These are phyloP conservation scores for Phytophthora cajani DNA, from an alignment of 352 stramenopile genomes.

Conservation along the genomic window DNA sequence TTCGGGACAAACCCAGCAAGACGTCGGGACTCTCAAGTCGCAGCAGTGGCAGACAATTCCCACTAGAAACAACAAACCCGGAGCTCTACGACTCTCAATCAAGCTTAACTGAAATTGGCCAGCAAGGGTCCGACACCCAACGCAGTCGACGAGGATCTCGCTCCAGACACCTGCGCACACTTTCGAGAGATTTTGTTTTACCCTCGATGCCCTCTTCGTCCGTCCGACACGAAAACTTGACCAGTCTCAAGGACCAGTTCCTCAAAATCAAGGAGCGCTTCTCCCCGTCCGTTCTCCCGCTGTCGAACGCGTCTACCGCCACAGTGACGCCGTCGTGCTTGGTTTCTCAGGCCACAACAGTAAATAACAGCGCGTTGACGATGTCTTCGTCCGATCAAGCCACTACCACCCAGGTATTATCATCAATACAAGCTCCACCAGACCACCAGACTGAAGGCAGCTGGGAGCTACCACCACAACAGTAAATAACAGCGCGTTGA, in stretches of 20 bases:
- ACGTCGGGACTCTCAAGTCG: background rate
- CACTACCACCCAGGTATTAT: slow-evolving; percentile 15
- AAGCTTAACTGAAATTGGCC: slow-evolving; percentile 4
- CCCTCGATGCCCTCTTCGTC: slow-evolving; percentile 46
- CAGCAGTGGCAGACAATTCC: slow-evolving; percentile 15
- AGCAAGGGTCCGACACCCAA: slow-evolving; percentile 29
- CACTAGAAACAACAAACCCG: slow-evolving; percentile 15
- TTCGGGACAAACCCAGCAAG: slow-evolving; percentile 32
- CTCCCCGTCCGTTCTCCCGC: slow-evolving; percentile 45
- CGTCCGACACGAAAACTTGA: slow-evolving; percentile 67
- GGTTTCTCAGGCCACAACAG: slow-evolving; percentile 1
- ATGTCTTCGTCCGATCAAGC: background rate
- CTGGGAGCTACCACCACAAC: no score
- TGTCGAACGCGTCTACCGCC: slow-evolving; percentile 12
- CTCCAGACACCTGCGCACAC: slow-evolving; percentile 41
- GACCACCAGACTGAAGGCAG: slow-evolving; percentile 12
- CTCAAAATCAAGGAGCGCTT: slow-evolving; percentile 84
- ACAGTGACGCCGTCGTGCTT: slow-evolving; percentile 25
- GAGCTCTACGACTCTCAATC: slow-evolving; percentile 14
- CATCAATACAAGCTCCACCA: slow-evolving; percentile 12
- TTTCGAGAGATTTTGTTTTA: slow-evolving; percentile 68
- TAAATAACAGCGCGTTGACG: slow-evolving; percentile 1
- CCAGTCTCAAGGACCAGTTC: slow-evolving; percentile 82
- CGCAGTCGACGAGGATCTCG: slow-evolving; percentile 34
- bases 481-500: slow-evolving; percentile 3